These are phyloP conservation scores for Camellia lanceoleosa DNA, from an alignment of 148 eudicot species.

Conservation along the genomic window DNA sequence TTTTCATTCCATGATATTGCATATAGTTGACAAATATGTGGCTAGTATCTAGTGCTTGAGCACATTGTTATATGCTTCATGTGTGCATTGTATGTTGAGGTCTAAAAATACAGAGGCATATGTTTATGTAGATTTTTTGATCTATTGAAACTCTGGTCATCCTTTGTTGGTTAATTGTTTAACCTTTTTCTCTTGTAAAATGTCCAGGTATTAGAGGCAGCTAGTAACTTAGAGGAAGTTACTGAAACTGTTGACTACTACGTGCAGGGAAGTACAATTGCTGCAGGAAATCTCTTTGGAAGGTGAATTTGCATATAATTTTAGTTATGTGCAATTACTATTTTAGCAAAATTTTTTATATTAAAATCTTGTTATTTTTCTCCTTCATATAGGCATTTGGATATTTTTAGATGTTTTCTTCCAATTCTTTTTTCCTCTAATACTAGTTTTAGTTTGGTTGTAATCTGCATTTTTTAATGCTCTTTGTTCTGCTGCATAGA, in stretches of 20 bases:
- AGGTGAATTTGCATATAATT: constrained; percentile 46
- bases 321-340: constrained; percentile 2
- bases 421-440: constrained; percentile 4
- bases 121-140: not conserved
- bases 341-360: not conserved
- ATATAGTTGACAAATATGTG: not conserved
- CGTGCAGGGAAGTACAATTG: constrained; percentile 92
- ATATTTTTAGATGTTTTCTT: constrained; percentile 1
- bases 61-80: not conserved
- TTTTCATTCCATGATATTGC: not conserved
- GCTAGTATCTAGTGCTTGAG: not conserved
- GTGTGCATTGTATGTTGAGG: not conserved
- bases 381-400: not conserved
- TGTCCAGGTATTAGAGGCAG: constrained; percentile 85
- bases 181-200: constrained; percentile 8
- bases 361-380: not conserved
- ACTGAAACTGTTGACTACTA: constrained; percentile 94
- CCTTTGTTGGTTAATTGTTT: constrained; percentile 4
- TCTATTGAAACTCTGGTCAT: not conserved
- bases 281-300: constrained; percentile 96
- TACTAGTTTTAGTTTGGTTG: not conserved
- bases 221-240: constrained; percentile 89
- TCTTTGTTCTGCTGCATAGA: not conserved
- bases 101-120: not conserved
- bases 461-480: not conserved